Conservation (phyloP, 108 stramenopile species). For the Pseudonitzschia multiseries region DNA sequence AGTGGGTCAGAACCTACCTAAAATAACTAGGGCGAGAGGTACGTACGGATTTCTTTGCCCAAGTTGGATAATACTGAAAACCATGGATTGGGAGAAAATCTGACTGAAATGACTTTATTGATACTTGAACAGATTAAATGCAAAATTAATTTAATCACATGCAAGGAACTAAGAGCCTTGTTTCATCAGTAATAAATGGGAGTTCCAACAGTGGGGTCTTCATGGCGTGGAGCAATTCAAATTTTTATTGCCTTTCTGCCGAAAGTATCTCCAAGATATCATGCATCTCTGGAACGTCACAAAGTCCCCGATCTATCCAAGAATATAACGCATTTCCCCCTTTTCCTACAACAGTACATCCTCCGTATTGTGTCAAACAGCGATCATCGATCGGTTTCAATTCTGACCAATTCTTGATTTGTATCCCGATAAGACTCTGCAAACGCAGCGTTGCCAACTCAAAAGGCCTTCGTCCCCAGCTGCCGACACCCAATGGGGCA, state of each 20-base stretch:
- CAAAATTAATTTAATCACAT: too few relatives aligned
- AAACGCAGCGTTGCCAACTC: constrained; percentile 89
- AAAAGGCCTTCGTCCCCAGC: constrained; percentile 82
- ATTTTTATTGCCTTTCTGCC: background rate
- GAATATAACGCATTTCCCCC: constrained; percentile 50
- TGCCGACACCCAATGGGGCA: constrained; percentile 64
- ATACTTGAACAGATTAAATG: too few relatives aligned
- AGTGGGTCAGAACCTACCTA: too few relatives aligned
- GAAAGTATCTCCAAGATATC: background rate
- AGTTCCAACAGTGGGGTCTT: too few relatives aligned
- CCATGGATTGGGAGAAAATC: too few relatives aligned
- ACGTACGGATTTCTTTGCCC: too few relatives aligned
- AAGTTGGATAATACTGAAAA: too few relatives aligned
- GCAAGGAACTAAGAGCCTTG: too few relatives aligned
- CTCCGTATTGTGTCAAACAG: constrained; percentile 84
- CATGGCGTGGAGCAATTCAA: too few relatives aligned
- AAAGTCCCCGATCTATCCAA: constrained; percentile 84
- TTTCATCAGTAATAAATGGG: too few relatives aligned
- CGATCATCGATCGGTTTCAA: constrained; percentile 74
- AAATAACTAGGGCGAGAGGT: too few relatives aligned
- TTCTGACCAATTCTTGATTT: constrained; percentile 77
- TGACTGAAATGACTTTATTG: too few relatives aligned
- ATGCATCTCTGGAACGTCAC: constrained; percentile 64
- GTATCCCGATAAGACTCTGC: constrained; percentile 84
- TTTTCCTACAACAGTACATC: constrained; percentile 56